phyloP scores from a whole-genome alignment of 2,329 filamentous ascomycete genomes.

The Magnaporthiopsis incrustans region DNA sequence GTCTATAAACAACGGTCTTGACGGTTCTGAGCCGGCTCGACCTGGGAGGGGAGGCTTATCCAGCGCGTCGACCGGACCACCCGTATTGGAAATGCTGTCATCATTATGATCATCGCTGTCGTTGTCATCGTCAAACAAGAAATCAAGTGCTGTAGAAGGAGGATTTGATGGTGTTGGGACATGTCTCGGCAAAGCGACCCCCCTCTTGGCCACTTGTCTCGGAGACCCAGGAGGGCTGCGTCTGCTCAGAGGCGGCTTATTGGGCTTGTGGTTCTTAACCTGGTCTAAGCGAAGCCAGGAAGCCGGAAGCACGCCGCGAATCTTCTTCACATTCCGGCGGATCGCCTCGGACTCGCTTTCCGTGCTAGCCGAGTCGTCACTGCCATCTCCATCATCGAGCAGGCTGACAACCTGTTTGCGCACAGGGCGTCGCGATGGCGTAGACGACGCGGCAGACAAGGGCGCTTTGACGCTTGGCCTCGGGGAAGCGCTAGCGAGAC shows the following conservation, averaged over 20 bases:
- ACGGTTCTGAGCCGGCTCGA: conserved; percentile 3
- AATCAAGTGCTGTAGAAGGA: conserved; percentile 17
- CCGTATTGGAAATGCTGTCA: conserved; percentile 6
- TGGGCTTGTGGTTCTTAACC: conserved; percentile 26
- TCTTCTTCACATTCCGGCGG: conserved; percentile 32
- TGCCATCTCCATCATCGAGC: conserved; percentile 1
- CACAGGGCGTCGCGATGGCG: too few species aligned
- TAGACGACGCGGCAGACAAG: background rate
- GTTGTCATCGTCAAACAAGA: conserved; percentile 35
- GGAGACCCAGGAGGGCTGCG: conserved; percentile 26
- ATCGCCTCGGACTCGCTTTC: conserved; percentile 34
- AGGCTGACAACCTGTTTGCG: background rate
- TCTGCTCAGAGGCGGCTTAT: conserved; percentile 20
- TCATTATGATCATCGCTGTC: conserved; percentile 15
- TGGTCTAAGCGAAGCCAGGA: conserved; percentile 58
- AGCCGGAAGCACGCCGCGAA: conserved; percentile 57
- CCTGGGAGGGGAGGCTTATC: background rate
- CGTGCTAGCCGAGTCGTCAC: conserved; percentile 13
- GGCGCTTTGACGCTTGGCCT: background rate
- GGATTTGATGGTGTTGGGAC: conserved; percentile 16
- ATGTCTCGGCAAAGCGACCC: conserved; percentile 40
- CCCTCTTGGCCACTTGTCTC: conserved; percentile 32
- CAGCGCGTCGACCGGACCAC: conserved; percentile 1
- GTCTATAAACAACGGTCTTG: conserved; percentile 28
- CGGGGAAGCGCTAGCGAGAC: background rate